A percentile compares a stretch with the other conserved stretches of the same genome.
These are phyloP conservation scores for Vaccinium darrowii DNA, from an alignment of 148 eudicot species.

Conservation along the genomic window DNA sequence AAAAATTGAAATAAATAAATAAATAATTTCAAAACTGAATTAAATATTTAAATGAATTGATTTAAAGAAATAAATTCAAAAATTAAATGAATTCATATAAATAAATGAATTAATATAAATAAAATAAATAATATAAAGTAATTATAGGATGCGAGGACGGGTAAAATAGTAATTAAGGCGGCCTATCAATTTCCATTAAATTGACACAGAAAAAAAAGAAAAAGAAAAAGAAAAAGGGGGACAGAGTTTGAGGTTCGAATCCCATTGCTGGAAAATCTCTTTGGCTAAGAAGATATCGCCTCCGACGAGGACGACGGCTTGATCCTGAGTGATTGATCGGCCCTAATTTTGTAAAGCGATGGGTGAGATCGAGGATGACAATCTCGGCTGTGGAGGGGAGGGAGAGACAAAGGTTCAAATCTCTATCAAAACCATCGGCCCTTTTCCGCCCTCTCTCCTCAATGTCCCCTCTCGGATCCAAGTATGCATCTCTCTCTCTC, in stretches of 20 bases:
- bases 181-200: too few relatives aligned
- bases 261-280: neutral
- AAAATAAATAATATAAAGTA: too few relatives aligned
- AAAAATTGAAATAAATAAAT: too few relatives aligned
- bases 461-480: slow-evolving; percentile 55
- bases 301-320: neutral
- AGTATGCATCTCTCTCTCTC: slow-evolving; percentile 31
- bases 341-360: slow-evolving; percentile 18
- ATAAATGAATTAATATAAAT: too few relatives aligned
- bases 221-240: neutral
- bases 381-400: slow-evolving; percentile 20
- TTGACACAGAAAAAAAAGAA: neutral
- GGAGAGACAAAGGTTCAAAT: slow-evolving; percentile 45
- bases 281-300: slow-evolving; percentile 1
- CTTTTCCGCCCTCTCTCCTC: slow-evolving; percentile 72
- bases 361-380: slow-evolving; percentile 40
- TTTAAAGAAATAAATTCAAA: too few relatives aligned
- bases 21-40: too few relatives aligned
- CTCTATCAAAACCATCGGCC: slow-evolving; percentile 68
- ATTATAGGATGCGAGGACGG: too few relatives aligned
- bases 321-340: slow-evolving; percentile 11
- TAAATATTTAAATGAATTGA: too few relatives aligned
- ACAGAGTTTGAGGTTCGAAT: neutral
- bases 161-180: too few relatives aligned
- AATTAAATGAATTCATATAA: too few relatives aligned